Percentiles rank a stretch among this genome's conserved stretches.
Evolutionary conservation across 2,329 filamentous ascomycete genomes (phyloP).

Genomic region (Fusarium nodosum): DNA sequence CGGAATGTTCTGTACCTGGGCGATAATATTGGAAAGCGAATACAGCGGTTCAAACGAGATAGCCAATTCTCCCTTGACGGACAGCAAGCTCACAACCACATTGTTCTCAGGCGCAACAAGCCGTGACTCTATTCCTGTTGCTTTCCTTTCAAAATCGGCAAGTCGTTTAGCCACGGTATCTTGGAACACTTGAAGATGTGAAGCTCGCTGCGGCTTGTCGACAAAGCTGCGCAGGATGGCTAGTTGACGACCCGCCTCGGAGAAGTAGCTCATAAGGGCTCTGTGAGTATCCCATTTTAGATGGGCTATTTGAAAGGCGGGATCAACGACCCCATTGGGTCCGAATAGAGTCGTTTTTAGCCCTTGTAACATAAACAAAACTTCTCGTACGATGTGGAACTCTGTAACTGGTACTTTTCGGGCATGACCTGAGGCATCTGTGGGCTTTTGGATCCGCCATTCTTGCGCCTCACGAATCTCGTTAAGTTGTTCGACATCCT

Average conservation of each 20-base stretch:
- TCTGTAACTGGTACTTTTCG: conserved; percentile 72
- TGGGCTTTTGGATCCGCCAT: conserved; percentile 55
- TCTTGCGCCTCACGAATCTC: conserved; percentile 53
- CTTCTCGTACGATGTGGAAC: conserved; percentile 79
- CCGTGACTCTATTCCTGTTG: conserved; percentile 71
- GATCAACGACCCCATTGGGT: conserved; percentile 55
- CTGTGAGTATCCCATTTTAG: conserved; percentile 65
- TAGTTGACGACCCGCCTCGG: conserved; percentile 63
- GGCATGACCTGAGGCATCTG: conserved; percentile 51
- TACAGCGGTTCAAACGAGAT: conserved; percentile 67
- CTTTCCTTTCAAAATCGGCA: conserved; percentile 66
- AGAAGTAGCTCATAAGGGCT: conserved; percentile 62
- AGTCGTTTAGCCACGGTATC: conserved; percentile 72
- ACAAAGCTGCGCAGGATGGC: conserved; percentile 62
- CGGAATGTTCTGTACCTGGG: conserved; percentile 65
- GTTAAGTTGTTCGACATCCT: conserved; percentile 53
- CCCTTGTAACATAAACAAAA: conserved; percentile 87
- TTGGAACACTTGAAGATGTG: conserved; percentile 79
- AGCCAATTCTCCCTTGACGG: conserved; percentile 70
- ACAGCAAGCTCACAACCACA: conserved; percentile 75
- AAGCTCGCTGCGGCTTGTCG: conserved; percentile 61
- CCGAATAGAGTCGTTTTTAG: conserved; percentile 80
- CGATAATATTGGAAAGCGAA: conserved; percentile 72
- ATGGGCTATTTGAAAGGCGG: conserved; percentile 62
- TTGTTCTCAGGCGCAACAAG: conserved; percentile 69